These are phyloP conservation scores for Alternaria panax DNA, from an alignment of 2,329 filamentous ascomycete species.

Conservation along the genomic window DNA sequence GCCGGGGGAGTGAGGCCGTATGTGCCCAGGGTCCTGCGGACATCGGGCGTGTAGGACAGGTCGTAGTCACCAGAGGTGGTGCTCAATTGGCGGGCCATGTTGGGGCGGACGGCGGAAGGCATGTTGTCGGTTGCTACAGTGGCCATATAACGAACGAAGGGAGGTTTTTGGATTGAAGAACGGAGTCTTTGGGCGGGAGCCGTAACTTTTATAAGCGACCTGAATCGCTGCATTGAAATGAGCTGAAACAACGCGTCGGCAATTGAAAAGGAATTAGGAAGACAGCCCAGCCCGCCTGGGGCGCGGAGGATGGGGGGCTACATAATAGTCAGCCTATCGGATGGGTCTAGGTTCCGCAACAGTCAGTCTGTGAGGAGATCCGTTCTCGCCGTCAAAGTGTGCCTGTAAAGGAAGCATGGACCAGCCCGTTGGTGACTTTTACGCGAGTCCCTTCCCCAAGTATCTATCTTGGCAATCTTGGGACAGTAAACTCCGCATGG, in stretches of 20 bases:
- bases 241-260: slow-evolving; percentile 39
- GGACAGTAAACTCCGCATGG: neutral
- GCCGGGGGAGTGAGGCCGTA: slow-evolving; percentile 62
- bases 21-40: slow-evolving; percentile 59
- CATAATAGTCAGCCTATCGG: slow-evolving; percentile 39
- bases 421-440: slow-evolving; percentile 9
- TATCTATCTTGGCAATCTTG: neutral
- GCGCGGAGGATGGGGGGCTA: slow-evolving; percentile 23
- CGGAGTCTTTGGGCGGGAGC: slow-evolving; percentile 32
- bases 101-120: slow-evolving; percentile 49
- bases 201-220: slow-evolving; percentile 45
- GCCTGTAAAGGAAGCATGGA: slow-evolving; percentile 18
- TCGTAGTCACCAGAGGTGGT: slow-evolving; percentile 59
- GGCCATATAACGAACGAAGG: slow-evolving; percentile 40
- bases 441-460: slow-evolving; percentile 13
- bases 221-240: slow-evolving; percentile 47
- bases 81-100: slow-evolving; percentile 47
- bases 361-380: slow-evolving; percentile 20
- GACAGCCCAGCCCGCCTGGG: slow-evolving; percentile 30
- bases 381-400: slow-evolving; percentile 22
- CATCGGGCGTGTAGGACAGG: slow-evolving; percentile 57
- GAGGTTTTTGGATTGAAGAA: slow-evolving; percentile 25
- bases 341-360: slow-evolving; percentile 21
- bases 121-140: slow-evolving; percentile 44
- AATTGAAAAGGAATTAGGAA: slow-evolving; percentile 42